Conservation (phyloP, 2,329 filamentous ascomycete genomes). For the Aspergillus sp. region DNA sequence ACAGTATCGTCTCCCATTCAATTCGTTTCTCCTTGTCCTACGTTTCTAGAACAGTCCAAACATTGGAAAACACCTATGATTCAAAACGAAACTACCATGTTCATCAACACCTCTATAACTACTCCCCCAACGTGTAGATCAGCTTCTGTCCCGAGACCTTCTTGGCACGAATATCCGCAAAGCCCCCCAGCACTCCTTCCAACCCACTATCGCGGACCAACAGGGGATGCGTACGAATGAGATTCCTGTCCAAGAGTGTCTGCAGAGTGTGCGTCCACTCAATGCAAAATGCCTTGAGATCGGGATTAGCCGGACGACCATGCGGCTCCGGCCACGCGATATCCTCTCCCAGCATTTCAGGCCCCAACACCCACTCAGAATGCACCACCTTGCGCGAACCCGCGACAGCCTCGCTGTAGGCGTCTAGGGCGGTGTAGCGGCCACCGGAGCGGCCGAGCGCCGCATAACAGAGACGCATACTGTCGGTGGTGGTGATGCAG, state of each 20-base stretch:
- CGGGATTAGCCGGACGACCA: background rate
- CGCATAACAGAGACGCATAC: background rate
- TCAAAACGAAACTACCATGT: too few species aligned
- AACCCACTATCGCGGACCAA: background rate
- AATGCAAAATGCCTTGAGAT: background rate
- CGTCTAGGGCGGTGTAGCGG: background rate
- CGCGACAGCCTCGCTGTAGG: background rate
- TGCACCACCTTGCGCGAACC: background rate
- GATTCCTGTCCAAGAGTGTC: background rate
- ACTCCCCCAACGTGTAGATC: constrained; percentile 8
- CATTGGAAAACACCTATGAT: too few species aligned
- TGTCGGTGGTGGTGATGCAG: background rate
- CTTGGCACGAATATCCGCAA: background rate
- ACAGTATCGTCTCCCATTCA: too few species aligned
- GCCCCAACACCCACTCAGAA: background rate
- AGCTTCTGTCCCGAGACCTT: background rate
- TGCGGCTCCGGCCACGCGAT: background rate
- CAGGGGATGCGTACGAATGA: background rate
- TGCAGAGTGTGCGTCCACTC: background rate
- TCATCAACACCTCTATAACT: too few species aligned
- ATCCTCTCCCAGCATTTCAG: background rate
- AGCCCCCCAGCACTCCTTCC: background rate
- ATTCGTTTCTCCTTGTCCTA: too few species aligned
- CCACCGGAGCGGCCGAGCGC: background rate
- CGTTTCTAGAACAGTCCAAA: too few species aligned